Conservation (phyloP, 768 basidiomycete genomes). For the Termitomyces heimii region DNA sequence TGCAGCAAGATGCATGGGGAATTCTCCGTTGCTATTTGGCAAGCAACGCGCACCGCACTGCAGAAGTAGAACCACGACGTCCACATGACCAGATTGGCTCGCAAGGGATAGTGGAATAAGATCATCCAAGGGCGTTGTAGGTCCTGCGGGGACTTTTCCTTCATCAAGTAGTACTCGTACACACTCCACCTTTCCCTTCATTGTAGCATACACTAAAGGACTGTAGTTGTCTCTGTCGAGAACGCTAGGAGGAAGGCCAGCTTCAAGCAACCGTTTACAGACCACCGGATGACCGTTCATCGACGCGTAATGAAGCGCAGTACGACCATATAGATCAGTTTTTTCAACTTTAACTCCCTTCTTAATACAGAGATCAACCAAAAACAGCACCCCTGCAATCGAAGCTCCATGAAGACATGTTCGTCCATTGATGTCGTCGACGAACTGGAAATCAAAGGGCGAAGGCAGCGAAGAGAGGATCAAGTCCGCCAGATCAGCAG, state of each 20-base stretch:
- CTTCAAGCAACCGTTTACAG: constrained; percentile 71
- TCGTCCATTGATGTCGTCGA: constrained; percentile 96
- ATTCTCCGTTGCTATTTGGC: constrained; percentile 94
- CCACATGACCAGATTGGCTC: constrained; percentile 82
- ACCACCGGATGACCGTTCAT: constrained; percentile 84
- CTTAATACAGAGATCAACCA: constrained; percentile 77
- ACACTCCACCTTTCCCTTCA: constrained; percentile 78
- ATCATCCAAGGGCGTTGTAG: constrained; percentile 54
- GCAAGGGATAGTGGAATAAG: constrained; percentile 87
- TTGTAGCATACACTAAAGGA: constrained; percentile 90
- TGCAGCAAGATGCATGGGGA: constrained; percentile 93
- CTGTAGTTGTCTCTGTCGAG: constrained; percentile 93
- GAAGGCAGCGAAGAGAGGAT: constrained; percentile 60
- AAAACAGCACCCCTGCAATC: constrained; percentile 70
- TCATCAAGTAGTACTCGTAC: constrained; percentile 77
- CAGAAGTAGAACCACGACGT: constrained; percentile 75
- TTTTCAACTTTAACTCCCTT: constrained; percentile 66
- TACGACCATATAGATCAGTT: constrained; percentile 86
- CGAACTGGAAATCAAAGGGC: constrained; percentile 84
- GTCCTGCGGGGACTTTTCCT: constrained; percentile 59
- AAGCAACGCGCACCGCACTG: constrained; percentile 70
- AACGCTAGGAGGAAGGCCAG: constrained; percentile 56
- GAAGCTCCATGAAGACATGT: constrained; percentile 93
- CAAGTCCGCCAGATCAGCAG: constrained; percentile 63
- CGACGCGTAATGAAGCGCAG: constrained; percentile 91